A percentile compares a stretch with the other conserved stretches of the same genome.
These are phyloP conservation scores for Geotrichum aggregatum DNA, from an alignment of 1,139 yeast genomes.

Conservation along the genomic window DNA sequence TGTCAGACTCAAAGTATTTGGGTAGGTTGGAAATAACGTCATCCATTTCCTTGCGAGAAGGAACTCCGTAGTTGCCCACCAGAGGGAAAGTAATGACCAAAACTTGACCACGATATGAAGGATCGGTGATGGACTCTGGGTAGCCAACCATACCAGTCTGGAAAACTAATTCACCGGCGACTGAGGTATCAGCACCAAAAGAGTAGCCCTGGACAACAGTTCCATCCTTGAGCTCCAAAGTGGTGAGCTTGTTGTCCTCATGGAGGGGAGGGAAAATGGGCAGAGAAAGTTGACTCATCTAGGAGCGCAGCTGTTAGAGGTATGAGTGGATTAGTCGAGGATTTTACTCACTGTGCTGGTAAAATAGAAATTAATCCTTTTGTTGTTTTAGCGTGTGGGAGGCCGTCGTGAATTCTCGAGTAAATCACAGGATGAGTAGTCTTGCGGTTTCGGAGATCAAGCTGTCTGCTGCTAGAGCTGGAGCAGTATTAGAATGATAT, in stretches of 20 bases:
- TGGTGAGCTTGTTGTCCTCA: slow-evolving; percentile 73
- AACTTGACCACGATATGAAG: slow-evolving; percentile 97
- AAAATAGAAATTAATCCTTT: slow-evolving; percentile 4
- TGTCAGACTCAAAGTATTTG: slow-evolving; percentile 84
- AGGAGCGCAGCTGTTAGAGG: no score
- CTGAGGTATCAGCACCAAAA: slow-evolving; percentile 85
- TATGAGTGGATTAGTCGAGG: no score
- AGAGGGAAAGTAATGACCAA: slow-evolving; percentile 94
- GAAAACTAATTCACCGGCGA: slow-evolving; percentile 97
- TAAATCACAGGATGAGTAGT: neutral
- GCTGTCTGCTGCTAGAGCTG: neutral
- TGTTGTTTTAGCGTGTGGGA: neutral
- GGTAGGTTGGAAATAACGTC: slow-evolving; percentile 75
- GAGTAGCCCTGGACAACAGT: slow-evolving; percentile 90
- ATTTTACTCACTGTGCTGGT: neutral
- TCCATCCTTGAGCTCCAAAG: slow-evolving; percentile 91
- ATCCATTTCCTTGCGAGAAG: slow-evolving; percentile 75
- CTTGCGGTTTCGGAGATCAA: neutral
- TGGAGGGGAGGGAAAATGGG: slow-evolving; percentile 90
- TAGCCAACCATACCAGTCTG: slow-evolving; percentile 99
- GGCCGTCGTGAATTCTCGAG: neutral
- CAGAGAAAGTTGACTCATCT: slow-evolving; percentile 28
- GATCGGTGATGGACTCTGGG: slow-evolving; percentile 97
- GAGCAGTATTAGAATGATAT: neutral
- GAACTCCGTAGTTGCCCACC: slow-evolving; percentile 99